A percentile compares a stretch with the other conserved stretches of the same genome.
These are phyloP conservation scores for Astragalus glycyphyllos DNA, from an alignment of 306 rosid genomes.

Conservation along the genomic window DNA sequence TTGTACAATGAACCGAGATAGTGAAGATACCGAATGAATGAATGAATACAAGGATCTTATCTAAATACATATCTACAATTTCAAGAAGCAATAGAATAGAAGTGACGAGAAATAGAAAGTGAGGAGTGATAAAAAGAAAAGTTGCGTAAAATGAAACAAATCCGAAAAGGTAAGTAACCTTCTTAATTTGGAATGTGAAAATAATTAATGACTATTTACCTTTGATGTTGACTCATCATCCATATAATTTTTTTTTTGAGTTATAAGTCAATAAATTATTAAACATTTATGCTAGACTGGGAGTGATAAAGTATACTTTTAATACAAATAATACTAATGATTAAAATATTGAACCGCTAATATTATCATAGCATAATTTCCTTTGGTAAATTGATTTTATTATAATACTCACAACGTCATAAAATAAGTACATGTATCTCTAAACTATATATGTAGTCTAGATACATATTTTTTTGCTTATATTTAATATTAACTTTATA, in stretches of 20 bases:
- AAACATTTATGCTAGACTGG: not conserved
- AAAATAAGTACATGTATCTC: no score
- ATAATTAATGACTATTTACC: not conserved
- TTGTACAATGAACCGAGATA: no score
- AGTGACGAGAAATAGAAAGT: slow-evolving; percentile 11
- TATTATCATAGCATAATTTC: no score
- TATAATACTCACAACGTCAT: no score
- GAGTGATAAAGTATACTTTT: not conserved
- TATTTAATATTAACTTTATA: no score
- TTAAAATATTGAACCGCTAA: no score
- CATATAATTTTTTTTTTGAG: not conserved
- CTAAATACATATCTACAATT: not conserved
- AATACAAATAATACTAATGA: no score
- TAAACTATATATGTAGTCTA: no score
- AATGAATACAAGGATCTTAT: not conserved
- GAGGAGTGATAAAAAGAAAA: not conserved
- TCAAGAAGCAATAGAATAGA: no score
- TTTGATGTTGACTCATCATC: not conserved
- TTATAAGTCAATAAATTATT: not conserved
- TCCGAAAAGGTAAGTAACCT: not conserved
- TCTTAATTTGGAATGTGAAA: not conserved
- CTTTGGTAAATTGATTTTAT: no score
- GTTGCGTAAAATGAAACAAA: not conserved
- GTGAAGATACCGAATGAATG: no score
- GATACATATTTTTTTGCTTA: no score